Evolutionary conservation across 441 rosid species (phyloP), one percentile per base, ranked within the genome.

Genomic region (Corymbia citriodora): DNA sequence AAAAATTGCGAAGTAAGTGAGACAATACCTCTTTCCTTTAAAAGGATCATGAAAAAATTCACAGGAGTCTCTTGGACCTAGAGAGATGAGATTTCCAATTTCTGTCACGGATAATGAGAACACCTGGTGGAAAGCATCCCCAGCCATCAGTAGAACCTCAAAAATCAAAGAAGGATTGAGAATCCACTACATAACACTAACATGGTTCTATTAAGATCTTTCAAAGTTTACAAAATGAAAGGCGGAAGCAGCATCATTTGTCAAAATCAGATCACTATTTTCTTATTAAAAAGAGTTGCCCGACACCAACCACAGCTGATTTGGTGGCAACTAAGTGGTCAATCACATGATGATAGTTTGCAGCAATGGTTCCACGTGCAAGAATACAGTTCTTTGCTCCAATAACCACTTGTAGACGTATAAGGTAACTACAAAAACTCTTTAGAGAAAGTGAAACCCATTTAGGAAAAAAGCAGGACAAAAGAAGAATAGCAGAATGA

Each of bases 11-110:
- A 79, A 79, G 85, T 40, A 85, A 87, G 61, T 50, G 18, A 89
- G 87, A 92, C 27, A 18, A 83, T 96, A 97, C 99, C 98, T 95
- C 93, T 92, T 98, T 89, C 99, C 99, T 92, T 94, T 98, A 59
- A 92, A 92, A 48, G 99, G 98, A 91, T 98, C 99, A 90, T 98
- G 99, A 88, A 96, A 97, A 94, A 98, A 96, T 57, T 98, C 98
- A 74, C 98, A 97, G 10, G 98, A 96, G 89, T 95, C 99, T 89
- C 90, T 95, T 54, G 95, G 90, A 68, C 99, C 96, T 40, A 97
- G 99, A 94, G 95, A 92, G 91, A 96, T 88, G 57, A 98, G 90
- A 91, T 92, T 93, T 89, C 99, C 99, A 86, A 98, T 96, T 94
- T 98, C 98, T 74, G 95, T 92, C 93, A 98, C 96, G 1, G 98